Base-by-base conservation (phyloP, 2,329 filamentous ascomycete species). In the Beauveria asiatica region DNA sequence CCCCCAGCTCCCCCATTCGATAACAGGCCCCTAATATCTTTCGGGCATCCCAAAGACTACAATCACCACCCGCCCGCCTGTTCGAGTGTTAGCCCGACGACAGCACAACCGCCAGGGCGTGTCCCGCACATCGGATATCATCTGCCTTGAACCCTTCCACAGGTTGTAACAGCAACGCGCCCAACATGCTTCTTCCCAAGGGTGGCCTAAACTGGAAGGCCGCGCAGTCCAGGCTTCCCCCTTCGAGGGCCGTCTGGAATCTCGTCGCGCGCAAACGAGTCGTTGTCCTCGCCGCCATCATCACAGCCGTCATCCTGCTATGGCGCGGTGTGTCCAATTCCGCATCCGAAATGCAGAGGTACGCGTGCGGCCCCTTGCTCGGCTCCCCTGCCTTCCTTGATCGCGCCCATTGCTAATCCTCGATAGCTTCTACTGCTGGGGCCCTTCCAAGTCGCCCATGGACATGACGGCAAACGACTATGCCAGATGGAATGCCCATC, bases 381-480 rank as follows among this genome's bases (percentile, higher is more conserved):
- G 60, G 52, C 45, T 37, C n/a, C 19, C 21, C 41, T 23, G 11
- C 50, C 33, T 21, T 49, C 53, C 33, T 42, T 16, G n/a, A 30
- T 42, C 19, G 33, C 25, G 52, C 27, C 27, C 25, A 45, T 57
- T 25, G 52, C 62, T 62, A 46, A 61, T 30, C 17, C 7, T 44
- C 27, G 25, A 49, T 70, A 97, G 93, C 76, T 97, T 96, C 76
- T 96, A 96, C 77, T 99, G 94, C 79, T 97, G 92, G 83, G 94
- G 94, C 13, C 93, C 94, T 16, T 85, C 88, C 25, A 97, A 95
- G 78, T 85, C 94, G n/a, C 94, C 94, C 57, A 95, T 96, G 86
- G 86, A 94, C 65, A 96, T 99, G 91, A 85, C 89, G 46, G 78
- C 88, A 60, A 97, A 97, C 72, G 94, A 99, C 72, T 88, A 93